Conservation (phyloP, 1,284 basidiomycete species). For the Boletus subluridellus region DNA sequence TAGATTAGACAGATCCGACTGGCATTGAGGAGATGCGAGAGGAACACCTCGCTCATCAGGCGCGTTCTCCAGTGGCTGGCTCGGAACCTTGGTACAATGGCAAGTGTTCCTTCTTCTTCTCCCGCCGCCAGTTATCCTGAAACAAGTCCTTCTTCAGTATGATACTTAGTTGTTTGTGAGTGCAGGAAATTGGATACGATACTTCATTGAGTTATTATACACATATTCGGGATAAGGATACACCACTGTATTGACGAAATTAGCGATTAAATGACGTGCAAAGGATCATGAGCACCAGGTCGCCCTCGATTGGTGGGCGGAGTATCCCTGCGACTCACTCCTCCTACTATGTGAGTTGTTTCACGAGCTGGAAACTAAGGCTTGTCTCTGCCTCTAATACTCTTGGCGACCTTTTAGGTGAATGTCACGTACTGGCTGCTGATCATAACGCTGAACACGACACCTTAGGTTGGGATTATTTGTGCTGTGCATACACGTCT, state of each 20-base stretch:
- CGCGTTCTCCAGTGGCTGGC: conserved; percentile 7
- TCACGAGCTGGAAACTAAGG: too few relatives aligned
- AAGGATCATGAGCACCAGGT: too few relatives aligned
- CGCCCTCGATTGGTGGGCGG: too few relatives aligned
- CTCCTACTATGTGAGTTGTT: too few relatives aligned
- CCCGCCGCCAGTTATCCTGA: not conserved
- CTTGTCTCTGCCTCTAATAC: too few relatives aligned
- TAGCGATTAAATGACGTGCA: not conserved
- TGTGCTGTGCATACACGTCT: too few relatives aligned
- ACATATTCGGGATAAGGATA: not conserved
- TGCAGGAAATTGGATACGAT: not conserved
- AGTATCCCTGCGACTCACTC: too few relatives aligned
- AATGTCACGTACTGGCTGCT: too few relatives aligned
- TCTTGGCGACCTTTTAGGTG: too few relatives aligned
- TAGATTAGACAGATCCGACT: not conserved
- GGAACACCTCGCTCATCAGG: not conserved
- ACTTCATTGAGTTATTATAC: not conserved
- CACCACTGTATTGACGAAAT: not conserved
- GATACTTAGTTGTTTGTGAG: not conserved
- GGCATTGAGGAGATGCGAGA: conserved; percentile 2
- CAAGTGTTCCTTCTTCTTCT: not conserved
- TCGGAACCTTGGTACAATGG: not conserved
- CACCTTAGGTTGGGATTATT: too few relatives aligned
- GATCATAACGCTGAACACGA: too few relatives aligned
- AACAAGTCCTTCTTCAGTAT: not conserved